Evolutionary conservation across 176 grass and related monocot species (phyloP), one percentile per base, ranked within the genome.

Genomic region (Aegilops sharonensis): DNA sequence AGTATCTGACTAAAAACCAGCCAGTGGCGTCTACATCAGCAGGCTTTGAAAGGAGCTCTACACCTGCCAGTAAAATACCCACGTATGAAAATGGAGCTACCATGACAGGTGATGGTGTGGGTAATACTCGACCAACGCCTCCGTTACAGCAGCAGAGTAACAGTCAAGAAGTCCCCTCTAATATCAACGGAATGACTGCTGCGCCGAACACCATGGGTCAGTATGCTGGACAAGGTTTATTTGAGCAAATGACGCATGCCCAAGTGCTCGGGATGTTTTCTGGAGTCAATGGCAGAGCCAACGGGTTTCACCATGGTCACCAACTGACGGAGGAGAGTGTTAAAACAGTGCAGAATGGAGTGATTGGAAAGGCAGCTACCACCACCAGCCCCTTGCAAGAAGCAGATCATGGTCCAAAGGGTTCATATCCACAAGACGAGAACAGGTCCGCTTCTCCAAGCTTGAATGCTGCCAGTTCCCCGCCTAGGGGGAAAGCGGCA

Each of bases 221-320:
- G 59, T 87, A 21, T 54, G 13, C 36, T 23, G 78, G 47, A 39
- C 87, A 89, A 73, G 76, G 75, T 42, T 70, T 92, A 65, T 89
- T 92, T 68, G 87, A 83, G 43, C 87, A 80, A 11, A 75, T 89
- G 91, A 92, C 87, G 27, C 87, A 89, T 42, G 87, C 83, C 15
- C 80, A 91, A 87, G 80, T 89, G 4, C 79, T 87, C 4, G 87
- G 83, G 17, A 84, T 89, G 87, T 86, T 92, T 68, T 89, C 87
- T 29, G 80, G 72, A 68, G 62, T 86, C 54, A 88, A 91, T 73
- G 90, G 90, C 13, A 85, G 79, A 82, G 59, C 72, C 31, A 91
- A 91, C 2, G 86, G 90, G 10, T 85, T 54, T 50, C 86, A 75
- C 47, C 91, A 92, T 8, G 84, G 79, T 18, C 91, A 84, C 12